Evolutionary conservation across 148 eudicot genomes (phyloP).

Genomic region (Linanthus parryae): DNA sequence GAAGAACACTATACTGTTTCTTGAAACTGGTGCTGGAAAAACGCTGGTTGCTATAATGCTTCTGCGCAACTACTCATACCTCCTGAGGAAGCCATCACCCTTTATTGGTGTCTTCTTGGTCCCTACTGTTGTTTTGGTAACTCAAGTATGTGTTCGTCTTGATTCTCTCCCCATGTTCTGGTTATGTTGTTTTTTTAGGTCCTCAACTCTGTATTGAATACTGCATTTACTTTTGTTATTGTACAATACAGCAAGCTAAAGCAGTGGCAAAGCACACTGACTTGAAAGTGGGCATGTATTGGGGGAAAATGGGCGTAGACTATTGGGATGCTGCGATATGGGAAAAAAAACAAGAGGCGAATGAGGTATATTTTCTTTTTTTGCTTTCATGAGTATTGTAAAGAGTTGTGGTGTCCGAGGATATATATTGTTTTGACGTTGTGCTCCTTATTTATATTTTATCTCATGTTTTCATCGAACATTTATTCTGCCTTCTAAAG

Average conservation of each 20-base stretch:
- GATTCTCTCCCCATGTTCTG: not conserved
- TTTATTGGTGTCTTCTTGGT: slow-evolving; percentile 77
- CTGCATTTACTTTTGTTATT: not conserved
- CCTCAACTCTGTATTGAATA: not conserved
- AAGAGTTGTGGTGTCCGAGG: not conserved
- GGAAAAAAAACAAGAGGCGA: slow-evolving; percentile 46
- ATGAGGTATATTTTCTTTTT: slow-evolving; percentile 42
- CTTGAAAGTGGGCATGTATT: slow-evolving; percentile 78
- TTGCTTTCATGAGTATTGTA: not conserved
- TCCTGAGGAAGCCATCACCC: slow-evolving; percentile 55
- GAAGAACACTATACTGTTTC: slow-evolving; percentile 77
- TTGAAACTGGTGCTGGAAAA: slow-evolving; percentile 96
- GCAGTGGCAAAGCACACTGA: slow-evolving; percentile 54
- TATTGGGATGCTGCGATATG: slow-evolving; percentile 73
- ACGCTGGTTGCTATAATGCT: slow-evolving; percentile 92
- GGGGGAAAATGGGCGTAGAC: slow-evolving; percentile 87
- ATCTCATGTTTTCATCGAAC: not conserved
- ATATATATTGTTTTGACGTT: not conserved
- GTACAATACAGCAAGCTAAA: slow-evolving; percentile 59
- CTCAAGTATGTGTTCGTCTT: slow-evolving; percentile 48
- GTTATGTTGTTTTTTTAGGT: not conserved
- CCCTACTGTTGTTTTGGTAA: slow-evolving; percentile 79
- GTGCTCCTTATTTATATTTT: not conserved
- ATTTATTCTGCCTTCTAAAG: not conserved
- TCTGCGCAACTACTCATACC: slow-evolving; percentile 57